These are phyloP conservation scores for Penicillium lagena DNA, from an alignment of 495 filamentous ascomycete species.

Conservation along the genomic window DNA sequence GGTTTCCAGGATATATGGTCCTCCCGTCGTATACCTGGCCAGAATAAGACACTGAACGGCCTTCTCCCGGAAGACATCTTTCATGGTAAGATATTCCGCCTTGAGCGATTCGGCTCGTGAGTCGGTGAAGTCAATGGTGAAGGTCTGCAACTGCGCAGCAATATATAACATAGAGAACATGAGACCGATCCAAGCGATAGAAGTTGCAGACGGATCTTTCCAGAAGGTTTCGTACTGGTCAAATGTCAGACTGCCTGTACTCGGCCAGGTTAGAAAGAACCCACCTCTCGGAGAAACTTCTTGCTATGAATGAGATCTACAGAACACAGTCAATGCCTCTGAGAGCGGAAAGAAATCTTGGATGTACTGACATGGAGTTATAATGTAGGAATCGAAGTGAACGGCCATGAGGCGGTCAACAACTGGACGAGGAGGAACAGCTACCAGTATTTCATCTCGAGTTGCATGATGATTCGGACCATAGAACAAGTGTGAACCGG, in stretches of 20 bases:
- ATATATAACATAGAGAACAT: slow-evolving; percentile 26
- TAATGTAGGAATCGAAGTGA: slow-evolving; percentile 7
- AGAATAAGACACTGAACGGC: slow-evolving; percentile 21
- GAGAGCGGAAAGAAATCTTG: too few relatives aligned
- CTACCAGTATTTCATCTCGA: slow-evolving; percentile 19
- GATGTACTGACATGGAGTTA: not conserved
- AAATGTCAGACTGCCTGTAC: not conserved
- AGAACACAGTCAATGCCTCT: not conserved
- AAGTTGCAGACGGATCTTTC: slow-evolving; percentile 9
- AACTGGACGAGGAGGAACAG: slow-evolving; percentile 20
- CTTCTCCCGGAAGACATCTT: slow-evolving; percentile 18
- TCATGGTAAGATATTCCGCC: slow-evolving; percentile 5
- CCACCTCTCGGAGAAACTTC: slow-evolving; percentile 12
- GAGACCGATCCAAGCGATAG: slow-evolving; percentile 24
- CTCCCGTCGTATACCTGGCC: slow-evolving; percentile 20
- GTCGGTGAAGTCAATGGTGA: not conserved
- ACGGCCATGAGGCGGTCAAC: slow-evolving; percentile 17
- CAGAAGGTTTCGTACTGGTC: slow-evolving; percentile 28
- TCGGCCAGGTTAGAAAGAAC: slow-evolving; percentile 1
- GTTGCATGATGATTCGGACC: slow-evolving; percentile 15
- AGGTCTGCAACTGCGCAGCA: not conserved
- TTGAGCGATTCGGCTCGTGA: slow-evolving; percentile 1
- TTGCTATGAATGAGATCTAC: slow-evolving; percentile 17
- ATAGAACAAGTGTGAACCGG: slow-evolving; percentile 22
- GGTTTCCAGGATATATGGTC: slow-evolving; percentile 21